Conservation (phyloP, 192 early-diverging fungal genomes). For the Geranomyces variabilis region DNA sequence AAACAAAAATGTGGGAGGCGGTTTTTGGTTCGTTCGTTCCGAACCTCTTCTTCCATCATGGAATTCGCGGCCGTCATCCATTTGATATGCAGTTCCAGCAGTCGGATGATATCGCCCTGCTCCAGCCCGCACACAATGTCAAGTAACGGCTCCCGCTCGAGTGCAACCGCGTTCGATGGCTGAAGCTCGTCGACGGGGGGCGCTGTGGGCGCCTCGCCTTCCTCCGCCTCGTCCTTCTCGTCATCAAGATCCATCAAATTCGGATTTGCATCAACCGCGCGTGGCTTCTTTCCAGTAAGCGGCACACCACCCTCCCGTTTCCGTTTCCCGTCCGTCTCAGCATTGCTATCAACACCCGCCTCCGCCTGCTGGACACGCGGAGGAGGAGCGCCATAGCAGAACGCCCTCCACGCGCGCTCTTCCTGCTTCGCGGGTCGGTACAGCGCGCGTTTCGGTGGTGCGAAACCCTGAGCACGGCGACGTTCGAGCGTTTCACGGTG, state of each 20-base stretch:
- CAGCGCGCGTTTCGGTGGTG: not conserved
- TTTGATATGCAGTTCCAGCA: slow-evolving; percentile 11
- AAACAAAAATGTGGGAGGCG: not conserved
- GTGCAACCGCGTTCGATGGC: not conserved
- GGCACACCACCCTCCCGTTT: not conserved
- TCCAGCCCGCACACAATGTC: slow-evolving; percentile 9
- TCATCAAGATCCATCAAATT: not conserved
- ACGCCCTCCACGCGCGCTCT: slow-evolving; percentile 21
- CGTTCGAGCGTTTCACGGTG: not conserved
- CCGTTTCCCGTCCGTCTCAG: not conserved
- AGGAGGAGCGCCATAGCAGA: slow-evolving; percentile 24
- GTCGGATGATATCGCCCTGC: slow-evolving; percentile 17
- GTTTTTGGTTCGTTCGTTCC: no score
- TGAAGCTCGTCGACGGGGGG: not conserved
- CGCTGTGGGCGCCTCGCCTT: not conserved
- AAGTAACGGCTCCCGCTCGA: not conserved
- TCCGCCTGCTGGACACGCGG: not conserved
- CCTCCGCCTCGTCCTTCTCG: not conserved
- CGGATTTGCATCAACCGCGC: not conserved
- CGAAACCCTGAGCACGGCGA: no score
- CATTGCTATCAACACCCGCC: not conserved
- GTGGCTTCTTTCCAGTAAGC: not conserved
- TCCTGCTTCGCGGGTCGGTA: not conserved
- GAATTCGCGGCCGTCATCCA: slow-evolving; percentile 7
- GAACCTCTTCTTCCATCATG: slow-evolving; percentile 24